These are phyloP conservation scores for Acanthamoeba rhysodes DNA, from an alignment of 208 protist species.

Conservation along the genomic window DNA sequence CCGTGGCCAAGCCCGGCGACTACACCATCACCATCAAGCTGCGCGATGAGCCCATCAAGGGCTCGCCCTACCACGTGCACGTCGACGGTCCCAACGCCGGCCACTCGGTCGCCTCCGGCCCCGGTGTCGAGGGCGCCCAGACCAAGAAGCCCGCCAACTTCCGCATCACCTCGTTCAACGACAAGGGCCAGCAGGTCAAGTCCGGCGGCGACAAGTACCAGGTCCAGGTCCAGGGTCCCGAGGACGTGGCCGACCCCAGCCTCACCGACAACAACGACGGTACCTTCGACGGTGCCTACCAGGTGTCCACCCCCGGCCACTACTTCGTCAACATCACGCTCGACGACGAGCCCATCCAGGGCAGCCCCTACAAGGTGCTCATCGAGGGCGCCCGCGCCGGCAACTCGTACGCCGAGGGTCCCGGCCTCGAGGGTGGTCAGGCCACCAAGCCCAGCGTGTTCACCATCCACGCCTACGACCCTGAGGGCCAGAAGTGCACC, in stretches of 20 bases:
- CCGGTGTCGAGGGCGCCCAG: slow-evolving; percentile 70
- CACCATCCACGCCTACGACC: slow-evolving; percentile 81
- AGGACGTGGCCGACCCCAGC: slow-evolving; percentile 78
- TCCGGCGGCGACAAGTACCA: slow-evolving; percentile 68
- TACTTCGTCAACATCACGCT: slow-evolving; percentile 84
- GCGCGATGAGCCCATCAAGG: slow-evolving; percentile 73
- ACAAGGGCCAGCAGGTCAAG: slow-evolving; percentile 73
- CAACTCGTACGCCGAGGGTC: slow-evolving; percentile 79
- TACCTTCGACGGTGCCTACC: slow-evolving; percentile 83
- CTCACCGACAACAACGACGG: slow-evolving; percentile 86
- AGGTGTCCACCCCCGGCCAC: slow-evolving; percentile 76
- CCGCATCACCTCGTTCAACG: slow-evolving; percentile 75
- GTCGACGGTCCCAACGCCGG: slow-evolving; percentile 71
- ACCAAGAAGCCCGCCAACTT: slow-evolving; percentile 70
- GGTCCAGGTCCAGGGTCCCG: slow-evolving; percentile 73
- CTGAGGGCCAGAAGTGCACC: slow-evolving; percentile 66
- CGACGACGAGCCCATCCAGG: slow-evolving; percentile 78
- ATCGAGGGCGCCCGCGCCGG: slow-evolving; percentile 81
- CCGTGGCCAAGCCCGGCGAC: slow-evolving; percentile 78
- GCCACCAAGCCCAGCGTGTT: slow-evolving; percentile 79
- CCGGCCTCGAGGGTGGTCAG: slow-evolving; percentile 84
- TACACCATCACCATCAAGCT: slow-evolving; percentile 82
- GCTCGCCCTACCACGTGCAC: slow-evolving; percentile 75
- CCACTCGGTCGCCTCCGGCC: slow-evolving; percentile 71
- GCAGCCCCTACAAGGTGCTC: slow-evolving; percentile 81